phyloP scores from a whole-genome alignment of 2,329 filamentous ascomycete species.

The Calonectria montana region DNA sequence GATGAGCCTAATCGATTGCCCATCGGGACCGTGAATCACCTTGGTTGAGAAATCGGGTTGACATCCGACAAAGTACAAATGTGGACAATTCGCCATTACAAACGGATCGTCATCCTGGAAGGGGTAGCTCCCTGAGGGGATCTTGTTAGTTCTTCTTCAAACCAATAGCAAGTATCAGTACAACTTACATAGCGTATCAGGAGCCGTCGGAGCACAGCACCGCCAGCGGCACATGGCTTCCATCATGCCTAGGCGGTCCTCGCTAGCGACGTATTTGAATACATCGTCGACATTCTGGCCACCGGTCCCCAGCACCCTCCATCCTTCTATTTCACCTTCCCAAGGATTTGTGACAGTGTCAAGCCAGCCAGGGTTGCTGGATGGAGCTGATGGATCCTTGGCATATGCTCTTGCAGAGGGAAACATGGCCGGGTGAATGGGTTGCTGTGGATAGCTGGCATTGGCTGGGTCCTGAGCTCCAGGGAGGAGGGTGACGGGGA shows the following conservation, averaged over 20 bases:
- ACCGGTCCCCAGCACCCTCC: conserved; percentile 85
- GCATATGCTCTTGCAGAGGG: conserved; percentile 78
- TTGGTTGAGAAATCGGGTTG: conserved; percentile 83
- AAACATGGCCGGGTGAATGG: conserved; percentile 93
- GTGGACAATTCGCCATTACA: conserved; percentile 85
- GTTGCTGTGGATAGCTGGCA: conserved; percentile 89
- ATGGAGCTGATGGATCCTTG: conserved; percentile 54
- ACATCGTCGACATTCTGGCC: conserved; percentile 96
- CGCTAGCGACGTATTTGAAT: conserved; percentile 86
- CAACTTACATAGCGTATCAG: conserved; percentile 89
- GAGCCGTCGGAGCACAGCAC: conserved; percentile 90
- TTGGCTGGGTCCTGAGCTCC: conserved; percentile 90
- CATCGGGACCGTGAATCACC: conserved; percentile 73
- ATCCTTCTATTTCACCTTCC: conserved; percentile 91
- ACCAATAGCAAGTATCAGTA: neutral
- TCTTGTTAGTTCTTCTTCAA: conserved; percentile 25
- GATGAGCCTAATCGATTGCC: conserved; percentile 81
- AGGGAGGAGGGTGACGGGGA: conserved; percentile 90
- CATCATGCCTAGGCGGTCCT: conserved; percentile 87
- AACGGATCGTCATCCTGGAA: conserved; percentile 96
- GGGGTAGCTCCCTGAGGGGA: conserved; percentile 84
- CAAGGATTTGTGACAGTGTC: conserved; percentile 93
- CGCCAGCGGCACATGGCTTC: conserved; percentile 95
- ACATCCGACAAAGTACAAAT: conserved; percentile 90
- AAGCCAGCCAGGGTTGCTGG: conserved; percentile 75